phyloP scores from a whole-genome alignment of 352 stramenopile genomes.

The Globisporangium lucens region DNA sequence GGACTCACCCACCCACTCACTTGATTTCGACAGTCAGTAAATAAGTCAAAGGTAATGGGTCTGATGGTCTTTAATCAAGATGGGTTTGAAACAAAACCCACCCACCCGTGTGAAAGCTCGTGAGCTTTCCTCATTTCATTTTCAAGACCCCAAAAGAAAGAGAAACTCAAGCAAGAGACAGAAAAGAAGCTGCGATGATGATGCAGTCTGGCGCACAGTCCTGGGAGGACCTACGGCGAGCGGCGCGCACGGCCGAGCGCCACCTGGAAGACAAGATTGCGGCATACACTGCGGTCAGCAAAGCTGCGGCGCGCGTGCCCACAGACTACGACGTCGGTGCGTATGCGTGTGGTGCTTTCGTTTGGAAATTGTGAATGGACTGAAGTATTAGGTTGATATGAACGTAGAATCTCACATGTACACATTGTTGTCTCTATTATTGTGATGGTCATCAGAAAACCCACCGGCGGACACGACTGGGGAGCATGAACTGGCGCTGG shows the following conservation, averaged over 20 bases:
- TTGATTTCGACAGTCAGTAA: background rate
- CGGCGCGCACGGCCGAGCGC: constrained; percentile 66
- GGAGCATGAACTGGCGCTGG: constrained; percentile 59
- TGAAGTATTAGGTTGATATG: background rate
- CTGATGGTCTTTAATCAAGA: background rate
- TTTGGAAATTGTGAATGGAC: background rate
- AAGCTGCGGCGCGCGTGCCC: constrained; percentile 31
- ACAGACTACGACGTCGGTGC: constrained; percentile 65
- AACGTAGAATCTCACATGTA: background rate
- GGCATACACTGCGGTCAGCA: constrained; percentile 60
- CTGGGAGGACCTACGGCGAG: constrained; percentile 77
- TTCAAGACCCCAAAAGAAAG: background rate
- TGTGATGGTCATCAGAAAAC: constrained; percentile 42
- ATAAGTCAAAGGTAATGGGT: background rate
- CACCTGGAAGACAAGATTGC: constrained; percentile 82
- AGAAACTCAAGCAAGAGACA: background rate
- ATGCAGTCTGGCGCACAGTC: constrained; percentile 35
- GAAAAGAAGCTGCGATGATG: constrained; percentile 43
- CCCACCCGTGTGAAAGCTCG: no score
- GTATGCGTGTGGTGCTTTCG: background rate
- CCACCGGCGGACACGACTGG: constrained; percentile 47
- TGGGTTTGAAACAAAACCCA: background rate
- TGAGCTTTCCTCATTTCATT: background rate
- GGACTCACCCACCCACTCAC: background rate
- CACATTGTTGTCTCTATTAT: background rate